Conservation (phyloP, 2,329 filamentous ascomycete species). For the Penicillium sp. region DNA sequence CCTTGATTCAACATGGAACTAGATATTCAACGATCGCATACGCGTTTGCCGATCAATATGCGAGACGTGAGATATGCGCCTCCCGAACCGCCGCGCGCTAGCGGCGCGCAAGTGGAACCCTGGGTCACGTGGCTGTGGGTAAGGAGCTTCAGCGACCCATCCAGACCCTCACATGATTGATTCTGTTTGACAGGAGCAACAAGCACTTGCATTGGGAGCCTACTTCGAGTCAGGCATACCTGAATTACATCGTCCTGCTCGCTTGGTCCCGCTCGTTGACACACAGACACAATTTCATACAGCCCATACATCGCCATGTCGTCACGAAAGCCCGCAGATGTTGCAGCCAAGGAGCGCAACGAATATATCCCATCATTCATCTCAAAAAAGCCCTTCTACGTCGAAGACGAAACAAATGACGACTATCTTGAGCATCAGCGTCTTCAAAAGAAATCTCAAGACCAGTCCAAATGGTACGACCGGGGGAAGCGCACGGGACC, state of each 20-base stretch:
- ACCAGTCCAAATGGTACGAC: conserved; percentile 83
- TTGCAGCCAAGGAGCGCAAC: conserved; percentile 77
- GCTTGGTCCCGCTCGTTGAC: not conserved
- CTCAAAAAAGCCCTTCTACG: conserved; percentile 95
- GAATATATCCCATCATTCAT: conserved; percentile 98
- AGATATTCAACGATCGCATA: not conserved
- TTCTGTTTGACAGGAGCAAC: too few relatives aligned
- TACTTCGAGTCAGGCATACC: not conserved
- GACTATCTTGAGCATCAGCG: conserved; percentile 98
- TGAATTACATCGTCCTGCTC: not conserved
- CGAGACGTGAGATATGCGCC: conserved; percentile 1
- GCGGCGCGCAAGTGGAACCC: conserved; percentile 14
- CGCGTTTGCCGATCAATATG: conserved; percentile 3
- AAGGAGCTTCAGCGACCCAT: conserved; percentile 4
- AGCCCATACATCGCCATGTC: conserved; percentile 26
- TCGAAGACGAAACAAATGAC: conserved; percentile 66
- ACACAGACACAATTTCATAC: too few relatives aligned
- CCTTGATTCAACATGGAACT: not conserved
- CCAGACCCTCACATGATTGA: too few relatives aligned
- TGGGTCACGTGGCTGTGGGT: conserved; percentile 24
- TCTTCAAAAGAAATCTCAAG: conserved; percentile 63
- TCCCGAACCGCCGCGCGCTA: conserved; percentile 13
- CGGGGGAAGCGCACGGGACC: conserved; percentile 77
- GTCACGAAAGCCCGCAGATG: conserved; percentile 46
- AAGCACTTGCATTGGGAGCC: not conserved